Conservation (phyloP, 2,329 filamentous ascomycete species). For the Scedosporium minutisporum region DNA sequence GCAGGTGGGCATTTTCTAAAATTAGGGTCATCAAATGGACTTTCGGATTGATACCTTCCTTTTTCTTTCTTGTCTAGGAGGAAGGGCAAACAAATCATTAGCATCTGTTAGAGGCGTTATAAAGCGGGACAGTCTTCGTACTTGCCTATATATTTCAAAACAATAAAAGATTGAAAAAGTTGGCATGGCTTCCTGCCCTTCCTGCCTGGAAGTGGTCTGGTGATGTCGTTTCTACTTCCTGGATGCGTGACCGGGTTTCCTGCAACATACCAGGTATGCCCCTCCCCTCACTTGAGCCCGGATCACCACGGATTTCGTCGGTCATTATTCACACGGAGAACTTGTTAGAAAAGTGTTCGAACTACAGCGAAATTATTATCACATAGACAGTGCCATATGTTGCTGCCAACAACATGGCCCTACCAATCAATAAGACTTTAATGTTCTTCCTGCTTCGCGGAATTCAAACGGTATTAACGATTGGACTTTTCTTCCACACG, state of each 20-base stretch:
- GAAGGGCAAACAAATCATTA: background rate
- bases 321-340: background rate
- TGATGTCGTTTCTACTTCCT: background rate
- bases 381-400: too few species aligned
- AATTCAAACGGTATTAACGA: too few species aligned
- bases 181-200: background rate
- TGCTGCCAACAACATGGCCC: too few species aligned
- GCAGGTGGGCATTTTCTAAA: background rate
- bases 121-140: background rate
- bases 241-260: too few species aligned
- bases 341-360: too few species aligned
- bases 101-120: constrained; percentile 3
- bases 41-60: background rate
- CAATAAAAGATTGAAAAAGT: background rate
- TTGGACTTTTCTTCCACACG: too few species aligned
- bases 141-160: background rate
- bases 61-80: background rate
- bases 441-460: too few species aligned
- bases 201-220: background rate
- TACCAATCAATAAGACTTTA: too few species aligned
- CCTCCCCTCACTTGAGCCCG: background rate
- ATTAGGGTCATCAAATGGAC: background rate
- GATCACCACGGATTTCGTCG: background rate
- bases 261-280: too few species aligned
- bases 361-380: too few species aligned